These are phyloP conservation scores for Spatholobus suberectus DNA, from an alignment of 306 rosid genomes.

Conservation along the genomic window DNA sequence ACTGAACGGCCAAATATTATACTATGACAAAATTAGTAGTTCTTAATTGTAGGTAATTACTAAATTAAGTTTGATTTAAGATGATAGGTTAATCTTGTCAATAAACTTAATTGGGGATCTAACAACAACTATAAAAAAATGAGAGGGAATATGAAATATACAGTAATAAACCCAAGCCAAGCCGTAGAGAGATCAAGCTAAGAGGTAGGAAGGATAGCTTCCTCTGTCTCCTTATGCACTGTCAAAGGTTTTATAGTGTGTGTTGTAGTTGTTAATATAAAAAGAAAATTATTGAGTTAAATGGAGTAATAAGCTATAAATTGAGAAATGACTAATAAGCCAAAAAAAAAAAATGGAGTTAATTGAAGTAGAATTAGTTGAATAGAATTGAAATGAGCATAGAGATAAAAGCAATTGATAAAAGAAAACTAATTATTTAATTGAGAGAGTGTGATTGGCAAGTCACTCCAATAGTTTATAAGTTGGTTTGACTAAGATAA, in stretches of 20 bases:
- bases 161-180: not conserved
- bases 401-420: no score
- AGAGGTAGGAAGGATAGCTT: not conserved
- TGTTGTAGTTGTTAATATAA: not conserved
- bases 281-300: not conserved
- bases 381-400: no score
- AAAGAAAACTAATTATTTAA: no score
- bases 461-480: no score
- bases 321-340: not conserved
- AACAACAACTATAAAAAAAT: not conserved
- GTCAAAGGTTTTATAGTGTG: not conserved
- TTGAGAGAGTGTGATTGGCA: no score
- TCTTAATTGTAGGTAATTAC: not conserved
- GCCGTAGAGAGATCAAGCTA: no score
- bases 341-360: not conserved
- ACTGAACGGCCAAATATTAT: not conserved
- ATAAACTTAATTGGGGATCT: constrained; percentile 14
- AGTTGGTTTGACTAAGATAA: no score
- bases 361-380: no score
- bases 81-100: not conserved
- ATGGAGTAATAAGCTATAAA: not conserved
- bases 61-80: constrained; percentile 19
- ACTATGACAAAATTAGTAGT: not conserved
- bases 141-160: not conserved
- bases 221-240: constrained; percentile 3